phyloP scores from a whole-genome alignment of 345 rosid genomes.

The Citrus inodora region DNA sequence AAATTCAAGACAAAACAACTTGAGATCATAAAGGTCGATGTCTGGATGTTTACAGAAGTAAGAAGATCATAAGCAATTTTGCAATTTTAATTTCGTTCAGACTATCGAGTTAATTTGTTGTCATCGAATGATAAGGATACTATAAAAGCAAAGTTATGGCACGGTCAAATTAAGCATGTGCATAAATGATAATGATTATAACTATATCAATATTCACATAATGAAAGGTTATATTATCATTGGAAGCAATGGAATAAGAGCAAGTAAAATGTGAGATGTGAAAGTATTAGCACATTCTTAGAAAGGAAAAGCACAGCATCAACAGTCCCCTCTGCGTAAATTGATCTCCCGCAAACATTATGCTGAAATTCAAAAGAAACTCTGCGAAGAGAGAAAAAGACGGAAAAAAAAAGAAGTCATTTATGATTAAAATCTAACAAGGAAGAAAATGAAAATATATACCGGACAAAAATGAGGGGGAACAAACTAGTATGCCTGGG shows the following conservation, averaged over 20 bases:
- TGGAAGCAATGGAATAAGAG: not conserved
- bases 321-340: conserved; percentile 90
- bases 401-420: not conserved
- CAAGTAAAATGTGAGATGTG: not conserved
- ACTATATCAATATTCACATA: not conserved
- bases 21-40: not conserved
- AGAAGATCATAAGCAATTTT: not conserved
- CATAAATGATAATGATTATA: not conserved
- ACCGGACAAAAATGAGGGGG: not conserved
- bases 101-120: not conserved
- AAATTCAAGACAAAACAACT: not conserved
- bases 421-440: conserved; percentile 6
- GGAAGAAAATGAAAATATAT: not conserved
- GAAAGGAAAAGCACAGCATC: conserved; percentile 89
- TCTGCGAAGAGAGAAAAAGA: conserved; percentile 29
- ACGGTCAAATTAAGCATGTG: not conserved
- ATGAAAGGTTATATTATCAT: not conserved
- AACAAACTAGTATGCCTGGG: not conserved
- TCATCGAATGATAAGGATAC: not conserved
- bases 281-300: conserved; percentile 57
- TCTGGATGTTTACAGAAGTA: not conserved
- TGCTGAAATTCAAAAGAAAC: conserved; percentile 98
- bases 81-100: not conserved
- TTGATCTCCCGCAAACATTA: conserved; percentile 92
- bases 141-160: not conserved